These are phyloP conservation scores for Pichia exigua DNA, from an alignment of 805 yeast genomes.

Conservation along the genomic window DNA sequence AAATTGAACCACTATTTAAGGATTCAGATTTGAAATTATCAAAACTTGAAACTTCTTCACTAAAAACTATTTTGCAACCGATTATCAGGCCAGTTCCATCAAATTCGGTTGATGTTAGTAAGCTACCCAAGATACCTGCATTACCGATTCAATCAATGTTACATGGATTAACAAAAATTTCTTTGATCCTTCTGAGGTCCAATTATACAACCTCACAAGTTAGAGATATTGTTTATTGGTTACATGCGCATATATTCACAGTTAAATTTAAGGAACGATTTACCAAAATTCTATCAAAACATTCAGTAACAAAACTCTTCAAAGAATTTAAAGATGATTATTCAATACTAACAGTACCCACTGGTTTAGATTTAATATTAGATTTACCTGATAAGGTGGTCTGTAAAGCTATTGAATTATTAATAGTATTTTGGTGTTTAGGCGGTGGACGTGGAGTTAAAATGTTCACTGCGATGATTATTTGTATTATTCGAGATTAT, in stretches of 20 bases:
- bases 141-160: constrained; percentile 5
- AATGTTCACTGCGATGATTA: constrained; percentile 29
- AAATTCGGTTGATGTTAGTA: background rate
- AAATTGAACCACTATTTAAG: background rate
- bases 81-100: constrained; percentile 4
- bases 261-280: constrained; percentile 20
- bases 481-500: constrained; percentile 38
- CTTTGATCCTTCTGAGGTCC: background rate
- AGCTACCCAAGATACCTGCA: constrained; percentile 6
- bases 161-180: background rate
- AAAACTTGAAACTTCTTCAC: background rate
- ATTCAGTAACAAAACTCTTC: constrained; percentile 14
- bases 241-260: constrained; percentile 18
- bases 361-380: constrained; percentile 5
- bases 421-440: constrained; percentile 19
- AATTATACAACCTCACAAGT: constrained; percentile 7
- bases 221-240: constrained; percentile 15
- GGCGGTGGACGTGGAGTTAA: constrained; percentile 4
- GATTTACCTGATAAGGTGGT: constrained; percentile 1
- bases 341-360: constrained; percentile 5
- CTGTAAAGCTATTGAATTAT: constrained; percentile 15
- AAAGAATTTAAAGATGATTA: constrained; percentile 24
- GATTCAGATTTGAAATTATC: background rate
- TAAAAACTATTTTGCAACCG: constrained; percentile 2
- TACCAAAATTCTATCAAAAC: constrained; percentile 13